Base-by-base conservation (phyloP, 2,329 filamentous ascomycete species). In the Colletotrichum sp. region DNA sequence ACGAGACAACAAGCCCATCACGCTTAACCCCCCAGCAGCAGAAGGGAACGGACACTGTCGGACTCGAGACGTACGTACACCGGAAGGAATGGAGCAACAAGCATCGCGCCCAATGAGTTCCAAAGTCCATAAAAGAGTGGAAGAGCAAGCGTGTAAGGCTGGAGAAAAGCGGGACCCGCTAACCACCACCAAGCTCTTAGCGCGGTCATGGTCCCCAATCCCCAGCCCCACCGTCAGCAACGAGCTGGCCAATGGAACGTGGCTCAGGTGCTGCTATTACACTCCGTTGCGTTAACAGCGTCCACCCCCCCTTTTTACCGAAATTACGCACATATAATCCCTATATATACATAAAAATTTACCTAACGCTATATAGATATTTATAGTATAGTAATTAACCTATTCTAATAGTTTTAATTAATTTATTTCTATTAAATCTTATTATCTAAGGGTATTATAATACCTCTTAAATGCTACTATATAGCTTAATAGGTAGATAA, bases 201-300 rank as follows among this genome's bases (percentile, higher is more conserved):
- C 66, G 66, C 66, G 55, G 24, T 18, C 63, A 64, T 24, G 30
- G 62, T 16, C n/a, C 59, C 32, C 59, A 34, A 13, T 13, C 28
- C 60, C 24, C 39, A 71, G 67, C 59, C 67, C 72, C 68, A 67
- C 62, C 39, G 69, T 73, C 30, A 73, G 73, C 69, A 73, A 44
- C 24, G 16, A 73, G 68, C 72, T 64, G 30, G 32, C 63, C 55
- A 72, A 67, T 76, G 69, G 63, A 72, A 72, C 32, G 69, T n/a
- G 63, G 72, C 62, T 5, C 68, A 65, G 68, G 12, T 71, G 72
- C 34, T 68, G 63, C 69, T 73, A 76, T 64, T 76, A 26, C 26
- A 26, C 26, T 26, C 26, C 26, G 26, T 26, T 26, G 26, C 26
- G 26, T 26, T 26, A 26, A 26, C 26, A 12, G 28, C 28, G 9